Percentiles rank a stretch among this genome's conserved stretches.
Evolutionary conservation across 129 eudicot species (phyloP).

Genomic region (Gnaphalium uliginosum): DNA sequence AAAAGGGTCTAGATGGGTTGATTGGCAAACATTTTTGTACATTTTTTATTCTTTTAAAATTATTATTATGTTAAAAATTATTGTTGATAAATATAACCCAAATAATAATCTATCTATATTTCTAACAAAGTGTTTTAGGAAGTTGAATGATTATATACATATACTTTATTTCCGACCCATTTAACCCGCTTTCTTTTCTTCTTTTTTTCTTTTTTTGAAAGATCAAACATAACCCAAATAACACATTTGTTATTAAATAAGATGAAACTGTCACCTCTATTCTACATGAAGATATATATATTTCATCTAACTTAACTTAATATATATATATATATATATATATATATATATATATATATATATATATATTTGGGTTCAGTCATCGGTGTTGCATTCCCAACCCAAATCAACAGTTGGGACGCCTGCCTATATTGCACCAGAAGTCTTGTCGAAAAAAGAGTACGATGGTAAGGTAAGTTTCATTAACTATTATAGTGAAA

Average conservation of each 20-base stretch:
- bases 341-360: no score
- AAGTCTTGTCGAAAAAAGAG: constrained; percentile 73
- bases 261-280: not conserved
- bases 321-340: no score
- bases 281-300: not conserved
- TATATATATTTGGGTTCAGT: constrained; percentile 33
- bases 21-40: not conserved
- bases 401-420: constrained; percentile 97
- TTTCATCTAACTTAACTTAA: not conserved
- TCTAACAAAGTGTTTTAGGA: not conserved
- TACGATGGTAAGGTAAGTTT: constrained; percentile 83
- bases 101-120: no score
- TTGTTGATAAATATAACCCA: no score
- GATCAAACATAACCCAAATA: not conserved
- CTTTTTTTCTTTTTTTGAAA: not conserved
- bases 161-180: no score
- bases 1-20: not conserved
- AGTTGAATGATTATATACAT: not conserved
- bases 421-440: constrained; percentile 97
- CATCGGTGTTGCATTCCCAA: constrained; percentile 87
- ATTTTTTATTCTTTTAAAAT: not conserved
- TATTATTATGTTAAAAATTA: not conserved
- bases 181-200: not conserved
- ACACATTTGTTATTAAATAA: not conserved
- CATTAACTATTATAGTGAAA: not conserved